Evolutionary conservation across 2,329 filamentous ascomycete species (phyloP).

Genomic region (Nemania serpens): DNA sequence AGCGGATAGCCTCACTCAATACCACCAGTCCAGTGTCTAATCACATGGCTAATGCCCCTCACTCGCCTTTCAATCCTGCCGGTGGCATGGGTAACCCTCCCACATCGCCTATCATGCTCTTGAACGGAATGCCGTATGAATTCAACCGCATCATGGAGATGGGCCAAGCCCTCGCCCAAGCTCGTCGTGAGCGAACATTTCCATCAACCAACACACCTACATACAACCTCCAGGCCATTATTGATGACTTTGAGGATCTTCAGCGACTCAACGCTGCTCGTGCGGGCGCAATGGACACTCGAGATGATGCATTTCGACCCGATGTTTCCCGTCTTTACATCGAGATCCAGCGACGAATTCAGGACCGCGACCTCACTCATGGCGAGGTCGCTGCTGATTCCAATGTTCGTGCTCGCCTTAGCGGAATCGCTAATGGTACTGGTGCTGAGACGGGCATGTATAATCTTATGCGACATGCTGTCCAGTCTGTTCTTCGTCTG

Average conservation of each 20-base stretch:
- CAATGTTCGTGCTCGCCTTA: slow-evolving; percentile 33
- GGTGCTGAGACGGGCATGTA: slow-evolving; percentile 35
- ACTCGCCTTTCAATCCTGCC: not conserved
- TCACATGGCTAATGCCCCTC: not conserved
- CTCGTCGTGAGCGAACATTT: slow-evolving; percentile 42
- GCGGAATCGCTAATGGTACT: slow-evolving; percentile 34
- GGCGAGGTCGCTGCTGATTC: slow-evolving; percentile 29
- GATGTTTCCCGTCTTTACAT: slow-evolving; percentile 34
- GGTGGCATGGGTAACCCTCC: not conserved
- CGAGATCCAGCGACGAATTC: slow-evolving; percentile 43
- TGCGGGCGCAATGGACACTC: slow-evolving; percentile 26
- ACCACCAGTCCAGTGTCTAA: not conserved
- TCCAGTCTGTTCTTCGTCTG: slow-evolving; percentile 38
- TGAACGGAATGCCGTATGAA: slow-evolving; percentile 21
- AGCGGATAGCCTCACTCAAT: not conserved
- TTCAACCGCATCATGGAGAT: slow-evolving; percentile 38
- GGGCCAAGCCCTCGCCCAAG: slow-evolving; percentile 37
- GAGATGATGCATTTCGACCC: slow-evolving; percentile 28
- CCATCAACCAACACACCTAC: slow-evolving; percentile 39
- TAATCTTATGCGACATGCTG: slow-evolving; percentile 37
- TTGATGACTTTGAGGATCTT: slow-evolving; percentile 43
- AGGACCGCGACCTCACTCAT: slow-evolving; percentile 42
- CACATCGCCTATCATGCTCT: not conserved
- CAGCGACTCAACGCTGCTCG: slow-evolving; percentile 34
- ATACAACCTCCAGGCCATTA: slow-evolving; percentile 35